Evolutionary conservation across 495 filamentous ascomycete species (phyloP).

Genomic region (Penicillium bialowiezense): DNA sequence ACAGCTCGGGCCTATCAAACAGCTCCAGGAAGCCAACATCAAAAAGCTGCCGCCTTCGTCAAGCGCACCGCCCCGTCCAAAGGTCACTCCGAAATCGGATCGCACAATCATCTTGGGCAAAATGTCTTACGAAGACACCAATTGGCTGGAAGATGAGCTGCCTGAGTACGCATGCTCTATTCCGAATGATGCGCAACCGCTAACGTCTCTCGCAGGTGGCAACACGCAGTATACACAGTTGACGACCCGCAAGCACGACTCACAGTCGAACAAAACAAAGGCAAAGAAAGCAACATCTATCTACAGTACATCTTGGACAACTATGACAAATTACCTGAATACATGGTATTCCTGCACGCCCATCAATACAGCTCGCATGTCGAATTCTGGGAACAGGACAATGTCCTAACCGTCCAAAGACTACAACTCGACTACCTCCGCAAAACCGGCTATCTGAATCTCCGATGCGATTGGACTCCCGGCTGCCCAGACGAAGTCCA

Average conservation of each 20-base stretch:
- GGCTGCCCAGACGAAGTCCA: constrained; percentile 45
- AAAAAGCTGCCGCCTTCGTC: constrained; percentile 4
- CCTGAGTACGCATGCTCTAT: constrained; percentile 30
- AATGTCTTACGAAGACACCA: constrained; percentile 34
- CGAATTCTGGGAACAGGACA: constrained; percentile 45
- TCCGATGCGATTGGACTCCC: constrained; percentile 44
- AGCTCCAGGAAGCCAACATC: background rate
- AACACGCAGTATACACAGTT: constrained; percentile 55
- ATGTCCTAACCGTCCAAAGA: constrained; percentile 31
- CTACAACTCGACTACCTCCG: constrained; percentile 42
- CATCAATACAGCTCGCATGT: constrained; percentile 43
- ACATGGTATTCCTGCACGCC: constrained; percentile 49
- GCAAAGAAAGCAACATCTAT: constrained; percentile 48
- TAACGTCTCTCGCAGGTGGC: constrained; percentile 32
- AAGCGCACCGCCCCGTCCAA: constrained; percentile 12
- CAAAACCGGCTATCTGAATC: constrained; percentile 46
- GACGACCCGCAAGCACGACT: constrained; percentile 51
- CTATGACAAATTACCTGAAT: constrained; percentile 45
- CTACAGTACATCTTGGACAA: constrained; percentile 52
- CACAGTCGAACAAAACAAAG: constrained; percentile 41
- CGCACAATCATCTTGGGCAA: constrained; percentile 39
- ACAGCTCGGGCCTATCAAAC: background rate
- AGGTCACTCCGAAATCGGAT: constrained; percentile 22
- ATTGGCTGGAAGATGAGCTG: constrained; percentile 38
- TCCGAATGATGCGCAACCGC: background rate